Evolutionary conservation across 257 asterid species (phyloP).

Genomic region (Fraxinus excelsior): DNA sequence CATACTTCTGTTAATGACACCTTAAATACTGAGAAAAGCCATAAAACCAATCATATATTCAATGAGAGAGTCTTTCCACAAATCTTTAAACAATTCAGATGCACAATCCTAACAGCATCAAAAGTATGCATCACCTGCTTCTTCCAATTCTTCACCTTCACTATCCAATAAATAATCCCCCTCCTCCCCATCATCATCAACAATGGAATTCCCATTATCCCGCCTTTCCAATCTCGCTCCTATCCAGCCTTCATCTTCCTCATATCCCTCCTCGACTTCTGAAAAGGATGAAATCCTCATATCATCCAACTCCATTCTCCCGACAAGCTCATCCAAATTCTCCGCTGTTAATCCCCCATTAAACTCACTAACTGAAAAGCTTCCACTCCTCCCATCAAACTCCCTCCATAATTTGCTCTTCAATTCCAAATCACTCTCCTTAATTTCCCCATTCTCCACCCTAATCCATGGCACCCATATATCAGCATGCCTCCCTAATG

Average conservation of each 20-base stretch:
- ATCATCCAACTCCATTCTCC: conserved; percentile 37
- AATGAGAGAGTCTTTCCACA: neutral
- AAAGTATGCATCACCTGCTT: conserved; percentile 28
- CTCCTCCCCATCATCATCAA: conserved; percentile 42
- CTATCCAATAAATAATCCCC: conserved; percentile 50
- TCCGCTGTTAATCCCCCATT: conserved; percentile 47
- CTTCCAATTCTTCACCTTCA: conserved; percentile 48
- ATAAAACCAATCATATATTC: neutral
- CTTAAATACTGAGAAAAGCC: neutral
- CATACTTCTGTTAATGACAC: neutral
- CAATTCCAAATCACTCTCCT: conserved; percentile 65
- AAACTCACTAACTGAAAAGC: conserved; percentile 62
- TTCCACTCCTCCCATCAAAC: conserved; percentile 31
- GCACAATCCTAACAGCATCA: conserved; percentile 13
- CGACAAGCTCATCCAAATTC: conserved; percentile 51
- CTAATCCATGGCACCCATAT: conserved; percentile 81
- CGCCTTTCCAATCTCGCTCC: conserved; percentile 17
- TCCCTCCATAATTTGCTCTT: conserved; percentile 42
- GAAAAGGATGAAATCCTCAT: conserved; percentile 60
- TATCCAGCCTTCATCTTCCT: conserved; percentile 40
- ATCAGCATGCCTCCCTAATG: conserved; percentile 83
- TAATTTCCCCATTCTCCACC: conserved; percentile 82
- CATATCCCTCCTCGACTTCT: conserved; percentile 68
- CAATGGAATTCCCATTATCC: conserved; percentile 17
- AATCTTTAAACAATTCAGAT: conserved; percentile 3